Percentiles rank a stretch among this genome's conserved stretches.
phyloP scores from a whole-genome alignment of 352 stramenopile genomes.

The Pythium phragmiticola region DNA sequence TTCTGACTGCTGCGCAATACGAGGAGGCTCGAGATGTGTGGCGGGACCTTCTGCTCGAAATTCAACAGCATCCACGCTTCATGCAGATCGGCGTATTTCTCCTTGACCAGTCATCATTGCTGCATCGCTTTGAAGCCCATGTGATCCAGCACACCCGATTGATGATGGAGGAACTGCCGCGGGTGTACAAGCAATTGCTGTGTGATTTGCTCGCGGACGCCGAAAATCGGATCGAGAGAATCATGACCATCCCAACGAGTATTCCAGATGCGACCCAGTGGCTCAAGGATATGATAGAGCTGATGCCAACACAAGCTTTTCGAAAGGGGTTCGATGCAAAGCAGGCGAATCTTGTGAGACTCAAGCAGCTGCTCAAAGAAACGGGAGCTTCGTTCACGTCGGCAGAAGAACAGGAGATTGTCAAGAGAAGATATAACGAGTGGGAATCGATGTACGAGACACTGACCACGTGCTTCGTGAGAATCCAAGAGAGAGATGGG shows the following conservation, averaged over 20 bases:
- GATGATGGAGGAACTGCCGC: conserved; percentile 46
- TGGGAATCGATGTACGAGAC: conserved; percentile 72
- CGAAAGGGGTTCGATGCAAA: conserved; percentile 53
- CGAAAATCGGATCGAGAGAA: conserved; percentile 48
- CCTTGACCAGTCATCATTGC: conserved; percentile 47
- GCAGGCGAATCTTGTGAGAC: conserved; percentile 45
- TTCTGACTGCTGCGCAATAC: conserved; percentile 34
- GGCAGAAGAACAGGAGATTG: conserved; percentile 11
- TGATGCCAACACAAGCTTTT: conserved; percentile 51
- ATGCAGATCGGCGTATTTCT: conserved; percentile 55
- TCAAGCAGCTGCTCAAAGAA: conserved; percentile 43
- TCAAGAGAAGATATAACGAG: conserved; percentile 50
- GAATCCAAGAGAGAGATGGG: conserved; percentile 58
- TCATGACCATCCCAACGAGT: conserved; percentile 61
- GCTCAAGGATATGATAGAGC: conserved; percentile 49
- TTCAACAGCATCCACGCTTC: conserved; percentile 25
- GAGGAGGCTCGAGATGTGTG: conserved; percentile 43
- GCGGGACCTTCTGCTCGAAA: conserved; percentile 39
- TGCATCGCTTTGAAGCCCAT: conserved; percentile 34
- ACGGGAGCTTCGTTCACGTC: conserved; percentile 9
- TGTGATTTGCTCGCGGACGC: conserved; percentile 46
- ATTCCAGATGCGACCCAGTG: conserved; percentile 47
- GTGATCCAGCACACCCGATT: conserved; percentile 33
- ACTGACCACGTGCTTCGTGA: conserved; percentile 48
- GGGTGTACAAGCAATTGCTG: conserved; percentile 53